Percentiles rank a stretch among this genome's conserved stretches.
These are phyloP conservation scores for Fusarium albidum DNA, from an alignment of 2,329 filamentous ascomycete genomes.

Conservation along the genomic window DNA sequence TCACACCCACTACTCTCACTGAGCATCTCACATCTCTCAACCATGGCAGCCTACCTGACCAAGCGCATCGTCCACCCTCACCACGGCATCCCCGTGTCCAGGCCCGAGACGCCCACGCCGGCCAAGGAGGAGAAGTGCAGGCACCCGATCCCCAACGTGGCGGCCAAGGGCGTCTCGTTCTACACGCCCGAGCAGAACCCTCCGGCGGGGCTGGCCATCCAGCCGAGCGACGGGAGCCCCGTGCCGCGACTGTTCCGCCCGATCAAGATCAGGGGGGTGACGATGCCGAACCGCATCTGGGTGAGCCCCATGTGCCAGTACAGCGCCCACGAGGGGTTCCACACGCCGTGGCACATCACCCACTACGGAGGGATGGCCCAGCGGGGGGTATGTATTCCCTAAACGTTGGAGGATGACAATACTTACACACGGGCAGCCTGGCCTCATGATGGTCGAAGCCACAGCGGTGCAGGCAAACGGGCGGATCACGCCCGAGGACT, in stretches of 20 bases:
- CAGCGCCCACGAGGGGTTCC: slow-evolving; percentile 61
- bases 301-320: slow-evolving; percentile 59
- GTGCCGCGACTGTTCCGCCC: slow-evolving; percentile 61
- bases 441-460: slow-evolving; percentile 73
- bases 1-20: neutral
- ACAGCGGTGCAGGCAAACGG: slow-evolving; percentile 73
- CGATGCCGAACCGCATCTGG: slow-evolving; percentile 56
- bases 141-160: slow-evolving; percentile 33
- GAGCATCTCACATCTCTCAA: neutral
- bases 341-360: slow-evolving; percentile 75
- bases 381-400: slow-evolving; percentile 60
- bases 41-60: slow-evolving; percentile 41
- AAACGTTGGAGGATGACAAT: slow-evolving; percentile 37
- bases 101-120: slow-evolving; percentile 31
- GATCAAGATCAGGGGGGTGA: slow-evolving; percentile 54
- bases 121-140: slow-evolving; percentile 35
- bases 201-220: slow-evolving; percentile 52
- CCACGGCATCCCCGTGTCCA: slow-evolving; percentile 38
- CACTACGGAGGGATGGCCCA: slow-evolving; percentile 77
- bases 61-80: slow-evolving; percentile 39
- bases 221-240: slow-evolving; percentile 54
- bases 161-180: slow-evolving; percentile 50
- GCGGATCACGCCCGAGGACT: slow-evolving; percentile 75
- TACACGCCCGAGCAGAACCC: slow-evolving; percentile 58
- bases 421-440: slow-evolving; percentile 49